Conservation (phyloP, 1,284 basidiomycete species). For the Boletellus deceptivus region DNA sequence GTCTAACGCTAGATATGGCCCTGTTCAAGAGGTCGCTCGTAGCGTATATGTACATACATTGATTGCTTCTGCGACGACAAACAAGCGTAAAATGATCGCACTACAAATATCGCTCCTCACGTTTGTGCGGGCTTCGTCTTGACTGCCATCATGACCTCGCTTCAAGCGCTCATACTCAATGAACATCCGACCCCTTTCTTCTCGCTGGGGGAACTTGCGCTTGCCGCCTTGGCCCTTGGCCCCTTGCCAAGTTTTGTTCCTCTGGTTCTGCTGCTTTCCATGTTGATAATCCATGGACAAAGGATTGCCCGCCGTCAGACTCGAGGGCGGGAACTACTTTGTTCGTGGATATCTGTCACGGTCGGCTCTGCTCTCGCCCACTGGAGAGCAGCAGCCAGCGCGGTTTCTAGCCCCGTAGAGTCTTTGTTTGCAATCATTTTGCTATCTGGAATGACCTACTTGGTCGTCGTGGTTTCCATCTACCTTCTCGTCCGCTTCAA, state of each 20-base stretch:
- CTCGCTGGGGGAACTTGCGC: conserved; percentile 32
- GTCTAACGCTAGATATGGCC: too few relatives aligned
- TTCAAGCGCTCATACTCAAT: conserved; percentile 28
- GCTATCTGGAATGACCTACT: conserved; percentile 42
- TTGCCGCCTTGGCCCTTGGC: conserved; percentile 47
- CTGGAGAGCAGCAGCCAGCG: conserved; percentile 48
- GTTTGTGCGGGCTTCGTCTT: not conserved
- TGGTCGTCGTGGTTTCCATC: conserved; percentile 37
- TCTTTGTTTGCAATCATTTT: conserved; percentile 48
- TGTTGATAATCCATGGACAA: conserved; percentile 49
- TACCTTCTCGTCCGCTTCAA: conserved; percentile 39
- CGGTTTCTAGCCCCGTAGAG: conserved; percentile 50
- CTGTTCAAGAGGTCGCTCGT: not conserved
- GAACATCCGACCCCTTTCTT: conserved; percentile 34
- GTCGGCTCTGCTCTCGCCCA: conserved; percentile 48
- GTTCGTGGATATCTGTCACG: conserved; percentile 45
- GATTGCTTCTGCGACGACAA: conserved; percentile 18
- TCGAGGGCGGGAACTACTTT: conserved; percentile 30
- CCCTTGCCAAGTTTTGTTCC: conserved; percentile 53
- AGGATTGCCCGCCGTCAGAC: conserved; percentile 40
- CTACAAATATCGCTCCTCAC: conserved; percentile 17
- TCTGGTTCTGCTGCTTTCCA: conserved; percentile 45
- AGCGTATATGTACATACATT: not conserved
- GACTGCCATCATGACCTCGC: conserved; percentile 24
- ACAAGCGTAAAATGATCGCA: conserved; percentile 22